A percentile compares a stretch with the other conserved stretches of the same genome.
These are phyloP conservation scores for Kregervanrija pseudodelftensis DNA, from an alignment of 805 yeast species.

Conservation along the genomic window DNA sequence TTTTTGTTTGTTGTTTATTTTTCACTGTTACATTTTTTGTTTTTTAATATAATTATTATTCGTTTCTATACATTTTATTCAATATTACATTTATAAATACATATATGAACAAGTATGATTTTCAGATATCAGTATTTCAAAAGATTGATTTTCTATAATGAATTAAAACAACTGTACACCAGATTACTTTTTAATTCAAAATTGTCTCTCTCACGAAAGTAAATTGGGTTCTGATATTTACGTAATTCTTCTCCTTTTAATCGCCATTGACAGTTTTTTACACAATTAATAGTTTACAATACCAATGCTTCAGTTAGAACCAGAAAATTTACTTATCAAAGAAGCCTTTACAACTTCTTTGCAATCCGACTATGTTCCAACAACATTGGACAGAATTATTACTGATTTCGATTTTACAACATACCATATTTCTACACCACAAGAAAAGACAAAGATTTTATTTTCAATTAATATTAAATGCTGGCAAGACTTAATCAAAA, in stretches of 20 bases:
- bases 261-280: background rate
- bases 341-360: constrained; percentile 73
- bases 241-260: background rate
- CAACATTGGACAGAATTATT: constrained; percentile 73
- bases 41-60: too few species aligned
- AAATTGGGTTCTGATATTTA: too few species aligned
- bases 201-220: background rate
- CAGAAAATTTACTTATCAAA: constrained; percentile 74
- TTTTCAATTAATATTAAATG: constrained; percentile 70
- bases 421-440: constrained; percentile 87
- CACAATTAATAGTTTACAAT: background rate
- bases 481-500: constrained; percentile 62
- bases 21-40: too few species aligned
- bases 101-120: too few species aligned
- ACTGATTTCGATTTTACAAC: constrained; percentile 96
- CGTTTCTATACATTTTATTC: too few species aligned
- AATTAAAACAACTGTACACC: background rate
- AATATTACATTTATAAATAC: too few species aligned
- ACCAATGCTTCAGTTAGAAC: constrained; percentile 76
- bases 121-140: background rate
- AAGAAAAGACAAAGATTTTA: constrained; percentile 54
- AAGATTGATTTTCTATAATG: too few species aligned
- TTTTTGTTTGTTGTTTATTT: too few species aligned
- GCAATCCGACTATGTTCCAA: constrained; percentile 37
- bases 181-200: background rate